Conservation (phyloP, 1,139 yeast species). For the Saccharomyces hybrid region DNA sequence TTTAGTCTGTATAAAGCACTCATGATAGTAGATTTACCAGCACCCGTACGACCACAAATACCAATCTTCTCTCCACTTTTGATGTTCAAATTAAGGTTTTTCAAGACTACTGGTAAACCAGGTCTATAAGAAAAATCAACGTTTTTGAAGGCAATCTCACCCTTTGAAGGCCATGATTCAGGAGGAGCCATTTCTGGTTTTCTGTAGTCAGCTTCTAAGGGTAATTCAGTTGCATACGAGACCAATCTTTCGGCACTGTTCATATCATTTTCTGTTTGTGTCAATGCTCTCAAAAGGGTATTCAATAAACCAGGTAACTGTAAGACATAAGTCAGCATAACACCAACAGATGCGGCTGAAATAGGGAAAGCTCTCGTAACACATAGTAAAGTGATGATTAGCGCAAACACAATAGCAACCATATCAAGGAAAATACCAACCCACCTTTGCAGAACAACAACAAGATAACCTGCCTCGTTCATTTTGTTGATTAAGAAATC, state of each 20-base stretch:
- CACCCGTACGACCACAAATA: slow-evolving; percentile 61
- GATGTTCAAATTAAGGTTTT: slow-evolving; percentile 47
- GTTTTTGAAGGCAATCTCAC: slow-evolving; percentile 49
- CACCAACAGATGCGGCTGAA: slow-evolving; percentile 65
- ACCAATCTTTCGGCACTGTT: slow-evolving; percentile 78
- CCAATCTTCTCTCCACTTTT: slow-evolving; percentile 44
- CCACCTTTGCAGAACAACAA: slow-evolving; percentile 75
- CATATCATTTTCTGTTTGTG: slow-evolving; percentile 76
- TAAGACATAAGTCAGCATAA: slow-evolving; percentile 56
- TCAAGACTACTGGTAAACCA: slow-evolving; percentile 66
- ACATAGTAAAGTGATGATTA: slow-evolving; percentile 52
- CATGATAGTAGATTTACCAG: slow-evolving; percentile 57
- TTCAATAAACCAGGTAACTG: slow-evolving; percentile 49
- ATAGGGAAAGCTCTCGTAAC: slow-evolving; percentile 59
- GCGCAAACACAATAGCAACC: slow-evolving; percentile 41
- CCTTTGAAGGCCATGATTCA: slow-evolving; percentile 53
- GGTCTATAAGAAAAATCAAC: slow-evolving; percentile 66
- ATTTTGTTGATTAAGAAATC: slow-evolving; percentile 48
- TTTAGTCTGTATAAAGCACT: slow-evolving; percentile 47
- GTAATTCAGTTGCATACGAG: slow-evolving; percentile 62
- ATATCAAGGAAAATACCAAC: slow-evolving; percentile 56
- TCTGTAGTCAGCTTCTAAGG: slow-evolving; percentile 52
- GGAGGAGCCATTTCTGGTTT: slow-evolving; percentile 50
- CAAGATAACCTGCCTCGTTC: slow-evolving; percentile 65
- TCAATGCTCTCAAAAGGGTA: slow-evolving; percentile 45